Evolutionary conservation across 2,329 filamentous ascomycete species (phyloP).

Genomic region (Pseudogymnoascus sp.): DNA sequence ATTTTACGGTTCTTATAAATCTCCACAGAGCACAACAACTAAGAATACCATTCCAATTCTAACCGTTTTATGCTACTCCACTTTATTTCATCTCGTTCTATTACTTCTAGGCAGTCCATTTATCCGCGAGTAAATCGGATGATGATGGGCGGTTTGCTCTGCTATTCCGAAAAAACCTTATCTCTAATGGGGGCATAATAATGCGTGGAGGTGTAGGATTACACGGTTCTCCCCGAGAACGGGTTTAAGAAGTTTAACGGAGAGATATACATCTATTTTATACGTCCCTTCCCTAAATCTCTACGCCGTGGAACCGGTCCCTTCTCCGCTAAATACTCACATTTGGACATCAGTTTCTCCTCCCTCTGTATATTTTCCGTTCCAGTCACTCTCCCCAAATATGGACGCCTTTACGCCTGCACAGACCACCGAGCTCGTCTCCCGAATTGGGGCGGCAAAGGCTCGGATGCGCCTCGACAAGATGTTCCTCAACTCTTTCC

Average conservation of each 20-base stretch:
- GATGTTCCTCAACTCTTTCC: conserved; percentile 42
- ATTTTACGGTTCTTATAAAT: background rate
- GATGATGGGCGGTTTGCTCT: background rate
- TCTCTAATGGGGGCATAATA: background rate
- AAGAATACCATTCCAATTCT: background rate
- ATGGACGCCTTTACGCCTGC: conserved; percentile 37
- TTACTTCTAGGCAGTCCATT: background rate
- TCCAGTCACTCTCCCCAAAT: background rate
- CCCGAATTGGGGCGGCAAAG: conserved; percentile 41
- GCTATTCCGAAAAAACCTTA: background rate
- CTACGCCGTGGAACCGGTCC: background rate
- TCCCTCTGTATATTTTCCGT: background rate
- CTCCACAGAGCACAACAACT: background rate
- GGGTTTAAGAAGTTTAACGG: background rate
- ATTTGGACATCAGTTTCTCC: background rate
- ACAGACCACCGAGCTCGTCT: conserved; percentile 43
- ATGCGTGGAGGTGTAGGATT: background rate
- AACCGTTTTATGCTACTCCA: background rate
- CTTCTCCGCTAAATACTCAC: background rate
- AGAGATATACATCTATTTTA: background rate
- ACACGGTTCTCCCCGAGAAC: background rate
- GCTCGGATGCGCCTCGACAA: conserved; percentile 45
- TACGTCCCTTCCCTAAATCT: background rate
- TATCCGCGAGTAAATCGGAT: background rate
- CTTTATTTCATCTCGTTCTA: background rate